Evolutionary conservation across 2,329 filamentous ascomycete species (phyloP).

Genomic region (Amauroascus niger): DNA sequence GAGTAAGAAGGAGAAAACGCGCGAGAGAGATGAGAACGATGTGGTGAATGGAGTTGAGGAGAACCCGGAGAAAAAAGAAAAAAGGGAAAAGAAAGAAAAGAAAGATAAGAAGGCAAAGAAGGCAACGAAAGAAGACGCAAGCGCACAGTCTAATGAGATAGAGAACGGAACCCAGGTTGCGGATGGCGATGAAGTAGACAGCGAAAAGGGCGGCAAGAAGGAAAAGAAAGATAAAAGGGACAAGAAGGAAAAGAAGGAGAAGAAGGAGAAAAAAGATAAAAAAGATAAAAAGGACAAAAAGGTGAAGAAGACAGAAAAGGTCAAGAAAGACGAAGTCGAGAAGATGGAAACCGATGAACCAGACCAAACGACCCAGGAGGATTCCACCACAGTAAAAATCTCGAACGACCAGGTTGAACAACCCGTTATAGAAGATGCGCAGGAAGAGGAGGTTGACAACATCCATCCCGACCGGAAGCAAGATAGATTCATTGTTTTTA

Average conservation of each 20-base stretch:
- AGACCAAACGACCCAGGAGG: slow-evolving; percentile 7
- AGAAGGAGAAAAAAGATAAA: slow-evolving; percentile 19
- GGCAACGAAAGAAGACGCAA: slow-evolving; percentile 2
- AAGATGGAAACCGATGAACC: slow-evolving; percentile 14
- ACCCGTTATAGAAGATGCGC: slow-evolving; percentile 17
- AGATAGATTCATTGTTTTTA: slow-evolving; percentile 65
- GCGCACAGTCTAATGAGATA: slow-evolving; percentile 20
- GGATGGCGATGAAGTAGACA: slow-evolving; percentile 17
- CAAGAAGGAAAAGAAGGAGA: slow-evolving; percentile 16
- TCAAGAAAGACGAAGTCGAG: slow-evolving; percentile 13
- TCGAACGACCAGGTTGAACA: slow-evolving; percentile 16
- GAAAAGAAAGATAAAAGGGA: slow-evolving; percentile 19
- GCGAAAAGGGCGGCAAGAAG: slow-evolving; percentile 28
- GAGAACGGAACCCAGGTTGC: slow-evolving; percentile 5
- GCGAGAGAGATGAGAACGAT: slow-evolving; percentile 10
- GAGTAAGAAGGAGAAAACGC: slow-evolving; percentile 16
- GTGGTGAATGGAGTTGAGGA: slow-evolving; percentile 2
- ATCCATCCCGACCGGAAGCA: slow-evolving; percentile 27
- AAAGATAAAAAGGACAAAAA: slow-evolving; percentile 22
- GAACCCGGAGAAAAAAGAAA: not conserved
- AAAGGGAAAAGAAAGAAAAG: slow-evolving; percentile 12
- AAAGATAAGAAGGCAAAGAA: slow-evolving; percentile 9
- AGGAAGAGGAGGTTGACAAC: slow-evolving; percentile 11
- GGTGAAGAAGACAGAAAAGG: slow-evolving; percentile 21
- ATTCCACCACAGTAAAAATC: slow-evolving; percentile 17